Conservation (phyloP, 352 stramenopile species). For the Globisporangium echinulatum region DNA sequence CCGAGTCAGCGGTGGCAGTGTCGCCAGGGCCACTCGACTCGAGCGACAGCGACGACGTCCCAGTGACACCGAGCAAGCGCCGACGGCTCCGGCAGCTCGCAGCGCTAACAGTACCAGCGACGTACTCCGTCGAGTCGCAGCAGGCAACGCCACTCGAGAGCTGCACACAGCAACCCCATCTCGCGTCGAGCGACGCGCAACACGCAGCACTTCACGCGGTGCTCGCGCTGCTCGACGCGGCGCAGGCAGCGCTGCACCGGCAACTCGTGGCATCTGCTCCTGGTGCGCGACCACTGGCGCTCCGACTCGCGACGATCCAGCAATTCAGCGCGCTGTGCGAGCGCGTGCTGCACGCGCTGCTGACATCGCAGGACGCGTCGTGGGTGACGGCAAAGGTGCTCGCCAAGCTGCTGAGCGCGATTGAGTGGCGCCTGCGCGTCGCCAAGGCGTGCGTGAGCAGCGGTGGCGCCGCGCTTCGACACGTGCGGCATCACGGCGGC, state of each 20-base stretch:
- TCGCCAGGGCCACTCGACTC: neutral
- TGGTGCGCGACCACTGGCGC: neutral
- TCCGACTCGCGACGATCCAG: too few relatives aligned
- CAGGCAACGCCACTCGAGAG: too few relatives aligned
- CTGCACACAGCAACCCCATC: conserved; percentile 15
- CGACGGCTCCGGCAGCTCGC: conserved; percentile 11
- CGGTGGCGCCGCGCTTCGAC: conserved; percentile 6
- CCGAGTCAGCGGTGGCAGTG: too few relatives aligned
- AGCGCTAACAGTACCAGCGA: neutral
- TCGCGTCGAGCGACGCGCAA: conserved; percentile 27
- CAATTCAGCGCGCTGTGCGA: neutral
- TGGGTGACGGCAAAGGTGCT: conserved; percentile 32
- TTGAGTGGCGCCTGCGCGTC: conserved; percentile 37
- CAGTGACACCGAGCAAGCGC: conserved; percentile 7
- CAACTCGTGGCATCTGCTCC: neutral
- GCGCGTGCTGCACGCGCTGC: conserved; percentile 17
- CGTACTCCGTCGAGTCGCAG: neutral
- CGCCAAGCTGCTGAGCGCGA: conserved; percentile 37
- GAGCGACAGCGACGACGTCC: neutral
- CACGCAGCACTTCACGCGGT: conserved; percentile 26
- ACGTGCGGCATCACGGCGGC: neutral
- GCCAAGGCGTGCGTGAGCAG: conserved; percentile 20
- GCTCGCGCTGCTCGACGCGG: conserved; percentile 31
- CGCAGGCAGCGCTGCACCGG: conserved; percentile 25
- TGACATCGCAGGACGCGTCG: conserved; percentile 23